Base-by-base conservation (phyloP, 1,284 basidiomycete genomes). In the Cryptococcus sp. region DNA sequence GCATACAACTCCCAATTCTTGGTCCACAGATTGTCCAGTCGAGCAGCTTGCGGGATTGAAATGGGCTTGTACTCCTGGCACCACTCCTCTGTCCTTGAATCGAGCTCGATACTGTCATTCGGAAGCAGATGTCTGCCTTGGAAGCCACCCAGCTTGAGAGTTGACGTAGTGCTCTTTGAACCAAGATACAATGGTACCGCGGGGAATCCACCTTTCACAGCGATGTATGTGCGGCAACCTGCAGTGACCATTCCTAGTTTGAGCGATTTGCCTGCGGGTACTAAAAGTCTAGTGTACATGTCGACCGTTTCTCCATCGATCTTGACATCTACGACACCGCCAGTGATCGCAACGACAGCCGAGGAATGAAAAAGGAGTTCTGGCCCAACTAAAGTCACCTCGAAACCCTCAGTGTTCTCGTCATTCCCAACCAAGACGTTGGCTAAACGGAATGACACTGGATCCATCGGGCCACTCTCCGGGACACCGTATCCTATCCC, bases 391-490 rank as follows among this genome's bases (percentile, higher is more conserved):
- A 78, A 54, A 5, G 74, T 79, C 25, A 86, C 78, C 68, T 89
- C 88, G 7, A 89, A 68, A 0, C 80, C 84, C 69, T 88, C 87
- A 0, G 74, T 83, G 7, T 74, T 80, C 3, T 73, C 65, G 0
- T 76, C 62, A 68, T 89, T 89, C 7, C 84, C 84, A 10, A 83
- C 85, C 15, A 89, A 77, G 38, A 84, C 61, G 65, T 89, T 89
- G 13, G 84, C 87, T 0, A 81, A 77, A 43, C 81, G 76, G 68
- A 87, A 84, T 0, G 86, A 83, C 7, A 85, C 72, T 11, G 79
- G 66, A 68, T 89, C 88, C 82, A 86, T 85, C 0, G 87, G 84
- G 0, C 88, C 88, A 57, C 84, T 83, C n/a, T 78, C 81, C 0
- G 88, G 88, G 10, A 89, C 82, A 15, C 88, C 87, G 44, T 83